Evolutionary conservation across 1,284 basidiomycete genomes (phyloP), one percentile per base, ranked within the genome.

Genomic region (Ustilago vetiveriae): DNA sequence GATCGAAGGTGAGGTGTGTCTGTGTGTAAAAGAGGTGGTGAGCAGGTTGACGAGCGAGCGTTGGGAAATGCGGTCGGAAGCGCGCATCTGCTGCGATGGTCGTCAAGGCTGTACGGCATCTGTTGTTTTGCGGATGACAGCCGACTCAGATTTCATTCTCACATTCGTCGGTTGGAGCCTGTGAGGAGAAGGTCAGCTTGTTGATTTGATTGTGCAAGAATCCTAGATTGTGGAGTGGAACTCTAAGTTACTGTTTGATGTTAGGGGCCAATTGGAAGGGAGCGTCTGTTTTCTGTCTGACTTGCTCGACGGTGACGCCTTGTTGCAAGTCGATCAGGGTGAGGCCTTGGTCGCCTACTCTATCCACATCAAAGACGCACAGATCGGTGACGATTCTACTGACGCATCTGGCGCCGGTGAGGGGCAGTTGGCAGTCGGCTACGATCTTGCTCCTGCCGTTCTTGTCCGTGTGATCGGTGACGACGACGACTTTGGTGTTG

Each of bases 331-430:
- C 94, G 50, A 88, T 87, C 73, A 97, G 85, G 41, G 87, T 88
- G 80, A 98, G 84, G 67, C 86, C 86, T 16, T 91, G 90, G 40
- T 87, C 55, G 5, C 53, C 51, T 59, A 84, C 85, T 51, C 91
- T 86, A 82, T 96, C 90, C 16, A 97, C 91, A 48, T 90, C 86
- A 83, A 98, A 98, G 40, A 94, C 92, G 29, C 82, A 84, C 32
- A 95, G 86, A 78, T 98, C 94, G 1, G 94, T 97, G 82, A 98
- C 89, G 81, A 97, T 94, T 74, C 89, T 87, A 83, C 90, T 91
- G 63, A 97, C 92, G 42, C 91, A 88, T 40, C 89, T 86, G 14
- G 89, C 88, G 29, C 94, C 94, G 0, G 94, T 98, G 24, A 95
- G 84, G 23, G 94, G 94, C 30, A 97, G 86, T 3, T 86, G 85